Evolutionary conservation across 176 grass and related monocot species (phyloP), one percentile per base, ranked within the genome.

Genomic region (Zoysia japonica): DNA sequence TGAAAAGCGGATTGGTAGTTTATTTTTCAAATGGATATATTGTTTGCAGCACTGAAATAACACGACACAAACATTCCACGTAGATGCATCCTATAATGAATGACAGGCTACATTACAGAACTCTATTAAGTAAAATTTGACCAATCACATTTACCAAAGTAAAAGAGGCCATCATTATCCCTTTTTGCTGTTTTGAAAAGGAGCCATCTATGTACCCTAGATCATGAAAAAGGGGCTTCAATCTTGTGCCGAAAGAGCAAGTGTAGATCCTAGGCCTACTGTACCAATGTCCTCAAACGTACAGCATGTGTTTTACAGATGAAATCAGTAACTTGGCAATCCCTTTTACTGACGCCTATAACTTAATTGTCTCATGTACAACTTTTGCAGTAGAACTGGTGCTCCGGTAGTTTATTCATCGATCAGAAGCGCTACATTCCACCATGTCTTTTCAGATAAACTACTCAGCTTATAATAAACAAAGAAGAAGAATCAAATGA

Each of bases 191-290:
- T 59, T 85, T 80, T 65, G 10, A 76, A 55, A 38, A 66, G 65
- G 80, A 65, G 37, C 65, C 76, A 84, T 76, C 66, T 70, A 11
- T 71, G 75, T 71, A 48, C 69, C 47, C 52, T 65, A 28, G 28
- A 28, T 28, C 56, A 60, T 77, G 42, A 48, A 85, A 85, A 77
- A 77, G 37, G 52, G 67, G 60, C 40, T 61, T 66, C 42, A 64
- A 71, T 76, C 19, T 89, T 81, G 14, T 85, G 78, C 87, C 38
- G 60, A 89, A 77, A 85, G 72, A 78, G 57, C 65, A 53, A 61
- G 47, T 61, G 15, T 81, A 77, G 82, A 61, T 65, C 43, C 39
- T 80, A 75, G 63, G 16, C 48, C 47, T 55, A 80, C 63, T 79
- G 6, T 84, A 75, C 81, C 69, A 68, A 68, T 79, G 47, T 69